phyloP scores from a whole-genome alignment of 2,329 filamentous ascomycete genomes.

The Leptographium wingfieldii region DNA sequence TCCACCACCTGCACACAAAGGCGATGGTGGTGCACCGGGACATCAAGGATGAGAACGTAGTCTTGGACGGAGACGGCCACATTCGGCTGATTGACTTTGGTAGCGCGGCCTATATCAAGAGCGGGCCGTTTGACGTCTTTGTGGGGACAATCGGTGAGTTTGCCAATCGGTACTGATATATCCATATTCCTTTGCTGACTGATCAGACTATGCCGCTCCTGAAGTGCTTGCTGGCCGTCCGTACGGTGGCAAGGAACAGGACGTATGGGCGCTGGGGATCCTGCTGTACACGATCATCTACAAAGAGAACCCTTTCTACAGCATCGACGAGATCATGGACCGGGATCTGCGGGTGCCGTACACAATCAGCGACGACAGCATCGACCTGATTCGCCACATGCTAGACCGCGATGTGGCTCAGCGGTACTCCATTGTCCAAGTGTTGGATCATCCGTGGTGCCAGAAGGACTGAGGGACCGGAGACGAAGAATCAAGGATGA shows the following conservation, averaged over 20 bases:
- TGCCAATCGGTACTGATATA: background rate
- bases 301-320: constrained; percentile 99
- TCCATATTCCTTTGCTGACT: background rate
- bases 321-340: constrained; percentile 98
- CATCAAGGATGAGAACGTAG: constrained; percentile 98
- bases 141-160: constrained; percentile 89
- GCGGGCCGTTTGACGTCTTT: constrained; percentile 95
- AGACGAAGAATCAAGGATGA: background rate
- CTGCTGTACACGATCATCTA: constrained; percentile 97
- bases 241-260: constrained; percentile 92
- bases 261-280: constrained; percentile 96
- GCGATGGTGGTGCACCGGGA: constrained; percentile 91
- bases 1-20: constrained; percentile 84
- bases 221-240: constrained; percentile 87
- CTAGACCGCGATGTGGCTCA: constrained; percentile 77
- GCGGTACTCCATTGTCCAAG: constrained; percentile 74
- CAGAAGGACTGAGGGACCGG: background rate
- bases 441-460: constrained; percentile 82
- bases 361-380: constrained; percentile 78
- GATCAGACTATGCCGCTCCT: constrained; percentile 87
- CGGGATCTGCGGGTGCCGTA: constrained; percentile 87
- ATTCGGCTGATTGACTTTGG: constrained; percentile 99
- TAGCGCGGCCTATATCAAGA: constrained; percentile 96
- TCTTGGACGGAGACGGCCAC: constrained; percentile 85
- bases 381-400: constrained; percentile 85